phyloP scores from a whole-genome alignment of 495 filamentous ascomycete genomes.

The Neurospora sp. region DNA sequence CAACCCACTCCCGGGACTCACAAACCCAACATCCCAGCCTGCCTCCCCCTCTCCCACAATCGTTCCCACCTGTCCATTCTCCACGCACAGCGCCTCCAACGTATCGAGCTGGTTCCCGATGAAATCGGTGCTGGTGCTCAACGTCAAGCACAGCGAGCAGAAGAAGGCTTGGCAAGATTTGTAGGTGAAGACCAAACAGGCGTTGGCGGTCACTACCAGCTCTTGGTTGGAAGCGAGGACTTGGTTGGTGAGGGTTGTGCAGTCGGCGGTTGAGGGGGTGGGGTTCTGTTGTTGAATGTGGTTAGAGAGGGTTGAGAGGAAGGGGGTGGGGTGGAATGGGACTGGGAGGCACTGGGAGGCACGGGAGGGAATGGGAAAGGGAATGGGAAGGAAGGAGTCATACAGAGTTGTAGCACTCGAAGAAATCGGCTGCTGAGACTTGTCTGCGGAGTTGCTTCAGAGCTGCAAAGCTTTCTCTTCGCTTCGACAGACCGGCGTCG shows the following conservation, averaged over 20 bases:
- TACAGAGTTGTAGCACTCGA: slow-evolving; percentile 29
- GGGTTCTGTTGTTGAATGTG: slow-evolving; percentile 12
- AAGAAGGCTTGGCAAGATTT: slow-evolving; percentile 33
- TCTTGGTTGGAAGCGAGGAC: slow-evolving; percentile 21
- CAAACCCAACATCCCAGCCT: slow-evolving; percentile 33
- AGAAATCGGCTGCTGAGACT: slow-evolving; percentile 21
- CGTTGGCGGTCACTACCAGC: slow-evolving; percentile 24
- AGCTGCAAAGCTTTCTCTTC: slow-evolving; percentile 12
- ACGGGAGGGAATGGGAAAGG: not conserved
- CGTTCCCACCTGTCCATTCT: slow-evolving; percentile 26
- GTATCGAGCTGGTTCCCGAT: slow-evolving; percentile 29
- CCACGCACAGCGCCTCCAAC: slow-evolving; percentile 27
- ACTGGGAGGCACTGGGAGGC: not conserved
- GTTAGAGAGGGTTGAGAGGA: not conserved
- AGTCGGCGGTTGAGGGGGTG: slow-evolving; percentile 20
- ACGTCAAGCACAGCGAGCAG: slow-evolving; percentile 28
- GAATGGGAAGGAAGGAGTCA: not conserved
- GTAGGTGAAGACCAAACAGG: slow-evolving; percentile 28
- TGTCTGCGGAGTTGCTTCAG: slow-evolving; percentile 8
- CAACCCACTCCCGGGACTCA: slow-evolving; percentile 18
- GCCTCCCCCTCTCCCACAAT: slow-evolving; percentile 24
- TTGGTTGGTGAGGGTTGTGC: slow-evolving; percentile 23
- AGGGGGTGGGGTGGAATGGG: not conserved
- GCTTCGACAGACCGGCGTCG: slow-evolving; percentile 6
- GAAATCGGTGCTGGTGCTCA: slow-evolving; percentile 27